Conservation (phyloP, 371 early-diverging fungal species). For the Smittium mucronatum region DNA sequence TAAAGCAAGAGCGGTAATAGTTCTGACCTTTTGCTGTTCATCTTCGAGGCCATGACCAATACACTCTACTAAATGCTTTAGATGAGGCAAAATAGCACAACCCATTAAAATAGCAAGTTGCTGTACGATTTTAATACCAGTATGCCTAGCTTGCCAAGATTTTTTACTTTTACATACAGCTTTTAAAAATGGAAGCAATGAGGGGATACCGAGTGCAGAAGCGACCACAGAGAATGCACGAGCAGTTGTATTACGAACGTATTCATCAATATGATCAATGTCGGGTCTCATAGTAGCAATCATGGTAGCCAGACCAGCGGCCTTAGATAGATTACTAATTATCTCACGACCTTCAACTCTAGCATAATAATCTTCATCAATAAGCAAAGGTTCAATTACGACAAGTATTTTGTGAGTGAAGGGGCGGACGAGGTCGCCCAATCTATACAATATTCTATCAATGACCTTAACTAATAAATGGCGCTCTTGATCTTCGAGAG, state of each 20-base stretch:
- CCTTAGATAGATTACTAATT: constrained; percentile 91
- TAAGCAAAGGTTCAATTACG: constrained; percentile 92
- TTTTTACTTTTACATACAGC: constrained; percentile 91
- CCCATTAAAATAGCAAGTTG: constrained; percentile 91
- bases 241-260: constrained; percentile 94
- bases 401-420: constrained; percentile 95
- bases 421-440: constrained; percentile 91
- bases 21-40: constrained; percentile 91
- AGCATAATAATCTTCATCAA: constrained; percentile 95
- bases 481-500: constrained; percentile 94
- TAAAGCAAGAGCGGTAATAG: constrained; percentile 86
- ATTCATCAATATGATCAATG: constrained; percentile 95
- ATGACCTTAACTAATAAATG: constrained; percentile 94
- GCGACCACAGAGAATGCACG: constrained; percentile 96
- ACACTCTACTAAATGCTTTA: constrained; percentile 79
- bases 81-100: constrained; percentile 88
- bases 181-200: constrained; percentile 84
- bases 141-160: constrained; percentile 97
- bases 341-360: constrained; percentile 96
- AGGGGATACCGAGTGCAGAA: constrained; percentile 89
- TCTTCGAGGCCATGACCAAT: constrained; percentile 86
- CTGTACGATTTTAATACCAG: constrained; percentile 94
- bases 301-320: constrained; percentile 96
- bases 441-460: constrained; percentile 87
- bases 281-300: constrained; percentile 96